These are phyloP conservation scores for Solanum piurae DNA, from an alignment of 257 asterid species.

Conservation along the genomic window DNA sequence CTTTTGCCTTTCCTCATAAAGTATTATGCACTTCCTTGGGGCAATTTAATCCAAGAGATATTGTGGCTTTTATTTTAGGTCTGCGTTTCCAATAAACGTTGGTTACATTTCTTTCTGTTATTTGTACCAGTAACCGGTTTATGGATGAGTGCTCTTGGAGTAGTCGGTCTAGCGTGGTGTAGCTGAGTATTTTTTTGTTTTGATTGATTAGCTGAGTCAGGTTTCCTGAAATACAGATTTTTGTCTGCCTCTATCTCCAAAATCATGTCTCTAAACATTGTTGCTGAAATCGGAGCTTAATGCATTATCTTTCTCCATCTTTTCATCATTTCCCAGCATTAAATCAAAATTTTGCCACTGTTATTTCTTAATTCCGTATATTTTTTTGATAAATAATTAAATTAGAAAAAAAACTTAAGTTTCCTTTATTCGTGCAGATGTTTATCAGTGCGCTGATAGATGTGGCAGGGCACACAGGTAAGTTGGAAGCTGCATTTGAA, in stretches of 20 bases:
- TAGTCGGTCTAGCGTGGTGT: background rate
- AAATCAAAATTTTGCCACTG: background rate
- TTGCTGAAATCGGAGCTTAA: background rate
- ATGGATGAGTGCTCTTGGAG: background rate
- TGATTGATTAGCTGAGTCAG: background rate
- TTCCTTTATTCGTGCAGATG: constrained; percentile 38
- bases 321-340: background rate
- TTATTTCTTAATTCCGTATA: background rate
- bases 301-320: background rate
- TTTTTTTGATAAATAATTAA: background rate
- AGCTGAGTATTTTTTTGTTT: background rate
- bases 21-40: background rate
- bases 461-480: constrained; percentile 96
- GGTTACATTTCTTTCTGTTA: background rate
- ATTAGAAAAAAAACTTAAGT: background rate
- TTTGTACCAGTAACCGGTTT: too few relatives aligned
- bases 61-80: background rate
- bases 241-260: background rate
- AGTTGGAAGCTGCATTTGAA: constrained; percentile 86
- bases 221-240: background rate
- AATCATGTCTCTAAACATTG: background rate
- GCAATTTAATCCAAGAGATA: background rate
- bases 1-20: background rate
- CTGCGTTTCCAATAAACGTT: background rate
- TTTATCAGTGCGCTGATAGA: constrained; percentile 94